Conservation (phyloP, 1,284 basidiomycete species). For the Rhodotorula sp. region DNA sequence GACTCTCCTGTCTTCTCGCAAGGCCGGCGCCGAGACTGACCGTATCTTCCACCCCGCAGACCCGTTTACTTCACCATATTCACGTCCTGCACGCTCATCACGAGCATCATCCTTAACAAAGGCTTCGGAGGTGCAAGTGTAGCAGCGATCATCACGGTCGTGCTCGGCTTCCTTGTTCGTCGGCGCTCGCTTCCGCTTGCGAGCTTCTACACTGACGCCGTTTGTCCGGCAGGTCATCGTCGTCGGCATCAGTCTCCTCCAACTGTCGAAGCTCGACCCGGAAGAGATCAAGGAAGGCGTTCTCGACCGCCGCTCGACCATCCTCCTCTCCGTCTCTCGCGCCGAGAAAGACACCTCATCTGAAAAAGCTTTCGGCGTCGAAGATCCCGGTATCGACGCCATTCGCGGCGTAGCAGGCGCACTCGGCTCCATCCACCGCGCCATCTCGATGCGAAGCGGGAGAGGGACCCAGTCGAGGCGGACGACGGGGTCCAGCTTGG, state of each 20-base stretch:
- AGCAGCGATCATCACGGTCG: conserved; percentile 78
- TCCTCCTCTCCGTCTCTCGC: conserved; percentile 59
- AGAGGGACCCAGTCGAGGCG: neutral
- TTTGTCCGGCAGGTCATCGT: conserved; percentile 10
- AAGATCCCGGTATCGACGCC: conserved; percentile 80
- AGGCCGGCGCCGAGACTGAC: neutral
- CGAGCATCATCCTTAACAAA: conserved; percentile 71
- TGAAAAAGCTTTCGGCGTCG: conserved; percentile 58
- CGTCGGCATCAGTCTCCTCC: conserved; percentile 62
- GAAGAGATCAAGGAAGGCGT: conserved; percentile 57
- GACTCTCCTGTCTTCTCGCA: neutral
- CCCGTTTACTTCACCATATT: conserved; percentile 76
- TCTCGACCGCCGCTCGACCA: conserved; percentile 79
- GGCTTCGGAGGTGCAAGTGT: conserved; percentile 73
- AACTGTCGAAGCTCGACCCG: conserved; percentile 92
- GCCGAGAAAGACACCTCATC: conserved; percentile 60
- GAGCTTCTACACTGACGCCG: neutral
- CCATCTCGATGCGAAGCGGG: conserved; percentile 50
- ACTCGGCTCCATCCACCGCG: conserved; percentile 83
- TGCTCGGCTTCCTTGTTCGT: conserved; percentile 78
- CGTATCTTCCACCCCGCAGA: conserved; percentile 50
- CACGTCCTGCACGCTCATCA: conserved; percentile 15
- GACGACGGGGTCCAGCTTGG: neutral
- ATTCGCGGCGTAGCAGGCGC: conserved; percentile 85
- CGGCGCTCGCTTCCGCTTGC: conserved; percentile 12